Evolutionary conservation across 2,329 filamentous ascomycete genomes (phyloP).

Genomic region (Tympanopsis confertula): DNA sequence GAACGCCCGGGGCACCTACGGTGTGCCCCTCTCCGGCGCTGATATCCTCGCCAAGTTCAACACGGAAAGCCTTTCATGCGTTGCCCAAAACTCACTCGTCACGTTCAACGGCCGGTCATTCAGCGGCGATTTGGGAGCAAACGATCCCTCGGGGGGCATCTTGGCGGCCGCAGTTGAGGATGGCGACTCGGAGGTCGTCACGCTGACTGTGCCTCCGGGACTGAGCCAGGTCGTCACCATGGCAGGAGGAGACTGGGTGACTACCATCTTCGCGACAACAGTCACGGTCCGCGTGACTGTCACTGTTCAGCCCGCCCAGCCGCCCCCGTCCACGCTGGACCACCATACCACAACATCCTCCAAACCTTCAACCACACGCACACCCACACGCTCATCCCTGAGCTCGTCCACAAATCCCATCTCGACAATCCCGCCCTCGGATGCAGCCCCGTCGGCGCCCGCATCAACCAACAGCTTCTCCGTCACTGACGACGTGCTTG

Average conservation of each 20-base stretch:
- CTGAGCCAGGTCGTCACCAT: neutral
- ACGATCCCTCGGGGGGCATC: constrained; percentile 6
- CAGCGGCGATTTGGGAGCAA: constrained; percentile 15
- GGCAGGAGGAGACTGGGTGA: constrained; percentile 5
- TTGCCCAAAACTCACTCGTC: constrained; percentile 75
- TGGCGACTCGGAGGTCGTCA: constrained; percentile 4
- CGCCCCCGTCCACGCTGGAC: constrained; percentile 11
- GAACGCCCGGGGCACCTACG: constrained; percentile 56
- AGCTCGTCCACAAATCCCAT: constrained; percentile 6
- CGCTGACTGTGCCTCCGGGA: neutral
- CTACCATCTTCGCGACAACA: constrained; percentile 18
- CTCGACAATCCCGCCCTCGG: constrained; percentile 7
- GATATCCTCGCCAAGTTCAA: constrained; percentile 69
- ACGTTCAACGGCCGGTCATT: constrained; percentile 57
- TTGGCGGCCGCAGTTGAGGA: constrained; percentile 12
- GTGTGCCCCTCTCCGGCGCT: constrained; percentile 60
- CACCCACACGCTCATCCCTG: constrained; percentile 9
- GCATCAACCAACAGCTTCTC: constrained; percentile 25
- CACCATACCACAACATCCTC: constrained; percentile 12
- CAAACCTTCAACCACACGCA: constrained; percentile 7
- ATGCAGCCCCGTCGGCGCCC: constrained; percentile 10
- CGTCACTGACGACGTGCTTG: constrained; percentile 42
- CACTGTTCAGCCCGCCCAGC: constrained; percentile 9
- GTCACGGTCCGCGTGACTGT: constrained; percentile 9
- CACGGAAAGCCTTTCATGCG: constrained; percentile 64